Percentiles rank a stretch among this genome's conserved stretches.
Evolutionary conservation across 176 grass and related monocot species (phyloP).

Genomic region (Miscanthus lutarioriparius): DNA sequence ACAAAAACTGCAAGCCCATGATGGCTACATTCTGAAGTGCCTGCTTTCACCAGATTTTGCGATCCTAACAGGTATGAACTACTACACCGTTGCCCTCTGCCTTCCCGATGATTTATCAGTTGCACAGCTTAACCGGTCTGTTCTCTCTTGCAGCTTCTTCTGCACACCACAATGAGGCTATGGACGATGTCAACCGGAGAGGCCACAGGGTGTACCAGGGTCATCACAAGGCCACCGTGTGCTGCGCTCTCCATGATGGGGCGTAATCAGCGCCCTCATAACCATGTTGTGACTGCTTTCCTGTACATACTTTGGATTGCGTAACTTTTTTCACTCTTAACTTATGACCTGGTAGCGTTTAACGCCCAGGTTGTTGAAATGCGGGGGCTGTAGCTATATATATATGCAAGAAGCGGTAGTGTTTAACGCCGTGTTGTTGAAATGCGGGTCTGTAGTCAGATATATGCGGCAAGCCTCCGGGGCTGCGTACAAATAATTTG

Average conservation of each 20-base stretch:
- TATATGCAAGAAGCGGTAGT: background rate
- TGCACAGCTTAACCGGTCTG: too few species aligned
- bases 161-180: constrained; percentile 70
- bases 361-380: too few species aligned
- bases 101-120: background rate
- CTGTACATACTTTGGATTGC: background rate
- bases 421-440: background rate
- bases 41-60: constrained; percentile 85
- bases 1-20: constrained; percentile 89
- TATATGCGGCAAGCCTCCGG: background rate
- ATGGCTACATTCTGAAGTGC: constrained; percentile 75
- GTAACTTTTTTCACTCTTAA: background rate
- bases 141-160: constrained; percentile 67
- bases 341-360: too few species aligned
- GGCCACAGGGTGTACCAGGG: constrained; percentile 83
- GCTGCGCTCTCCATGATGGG: constrained; percentile 81
- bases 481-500: background rate
- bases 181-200: constrained; percentile 77
- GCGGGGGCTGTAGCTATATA: too few species aligned
- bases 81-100: background rate
- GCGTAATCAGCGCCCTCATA: constrained; percentile 59
- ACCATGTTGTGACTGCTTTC: background rate
- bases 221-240: constrained; percentile 81
- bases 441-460: background rate
- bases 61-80: constrained; percentile 74